Evolutionary conservation across 805 yeast species (phyloP), one percentile per base, ranked within the genome.

Genomic region (Candida sithepensis): DNA sequence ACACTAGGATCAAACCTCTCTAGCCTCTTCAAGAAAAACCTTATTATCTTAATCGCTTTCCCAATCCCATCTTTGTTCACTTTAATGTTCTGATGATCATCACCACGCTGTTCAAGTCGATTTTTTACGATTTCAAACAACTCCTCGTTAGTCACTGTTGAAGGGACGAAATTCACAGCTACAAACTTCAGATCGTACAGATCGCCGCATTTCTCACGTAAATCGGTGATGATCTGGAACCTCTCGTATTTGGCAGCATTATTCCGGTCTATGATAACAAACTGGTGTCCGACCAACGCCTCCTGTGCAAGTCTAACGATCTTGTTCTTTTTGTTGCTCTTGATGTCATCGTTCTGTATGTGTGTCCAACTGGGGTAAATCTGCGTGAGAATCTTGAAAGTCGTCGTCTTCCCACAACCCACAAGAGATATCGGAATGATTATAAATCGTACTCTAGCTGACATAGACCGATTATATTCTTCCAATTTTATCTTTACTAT

Each of bases 361-460:
- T 84, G 87, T 0, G 75, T 80, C 87, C 92, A 87, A 0, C 62
- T 52, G 6, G 79, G 78, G 47, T 71, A 79, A 8, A 88, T 63
- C 4, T 68, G 55, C 1, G 56, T 51, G 39, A 90, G 69, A 0
- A 89, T 79, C 28, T 76, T 63, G n/a, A 84, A 79, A 0, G 83
- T 75, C 0, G 96, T 86, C 0, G 96, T 87, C 59, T 90, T 90
- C 3, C 97, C 97, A 65, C 96, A 85, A 0, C 96, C 97, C 42
- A 88, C 75, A 0, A 92, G 85, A 0, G 96, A 87, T 2, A 89
- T 77, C 1, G 97, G 91, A 1, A 88, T 74, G 5, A 90, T 58
- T 0, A 88, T 71, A 57, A 76, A 81, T 30, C 45, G 41, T 16
- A 20, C 37, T 23, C 30, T 18, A 7, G 36, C 18, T 22, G 41